Evolutionary conservation across 140 eudicot genomes (phyloP).

Genomic region (Bidens hawaiensis): DNA sequence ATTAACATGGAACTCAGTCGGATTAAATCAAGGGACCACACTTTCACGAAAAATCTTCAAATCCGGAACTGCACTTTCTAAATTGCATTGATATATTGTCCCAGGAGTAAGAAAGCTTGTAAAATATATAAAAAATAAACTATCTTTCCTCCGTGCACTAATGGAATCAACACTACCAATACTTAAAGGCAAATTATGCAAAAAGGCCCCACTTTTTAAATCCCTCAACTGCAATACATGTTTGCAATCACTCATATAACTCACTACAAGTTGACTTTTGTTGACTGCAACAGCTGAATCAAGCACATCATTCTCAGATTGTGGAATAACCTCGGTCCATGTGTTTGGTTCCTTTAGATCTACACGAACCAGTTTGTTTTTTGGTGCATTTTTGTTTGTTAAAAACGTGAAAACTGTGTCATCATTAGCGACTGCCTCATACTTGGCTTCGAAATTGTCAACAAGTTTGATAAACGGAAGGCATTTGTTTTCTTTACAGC

Average conservation of each 20-base stretch:
- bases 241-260: conserved; percentile 75
- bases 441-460: conserved; percentile 70
- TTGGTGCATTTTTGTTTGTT: conserved; percentile 84
- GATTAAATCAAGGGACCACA: conserved; percentile 76
- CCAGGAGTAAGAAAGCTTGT: conserved; percentile 86
- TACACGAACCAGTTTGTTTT: conserved; percentile 63
- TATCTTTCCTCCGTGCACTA: conserved; percentile 70
- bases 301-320: conserved; percentile 65
- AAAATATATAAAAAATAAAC: conserved; percentile 53
- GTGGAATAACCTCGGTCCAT: conserved; percentile 69
- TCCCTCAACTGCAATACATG: conserved; percentile 70
- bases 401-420: conserved; percentile 68
- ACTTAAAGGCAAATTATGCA: conserved; percentile 63
- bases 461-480: conserved; percentile 77
- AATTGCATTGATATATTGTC: conserved; percentile 53
- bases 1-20: conserved; percentile 54
- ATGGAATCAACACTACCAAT: conserved; percentile 69
- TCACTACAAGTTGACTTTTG: conserved; percentile 50
- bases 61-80: conserved; percentile 59
- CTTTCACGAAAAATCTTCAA: conserved; percentile 65
- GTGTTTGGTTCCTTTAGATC: conserved; percentile 57
- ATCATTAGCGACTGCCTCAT: conserved; percentile 60
- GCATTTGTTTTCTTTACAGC: conserved; percentile 41
- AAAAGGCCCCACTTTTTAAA: conserved; percentile 57
- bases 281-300: conserved; percentile 65